Evolutionary conservation across 495 filamentous ascomycete species (phyloP).

Genomic region (Daldinia vernicosa): DNA sequence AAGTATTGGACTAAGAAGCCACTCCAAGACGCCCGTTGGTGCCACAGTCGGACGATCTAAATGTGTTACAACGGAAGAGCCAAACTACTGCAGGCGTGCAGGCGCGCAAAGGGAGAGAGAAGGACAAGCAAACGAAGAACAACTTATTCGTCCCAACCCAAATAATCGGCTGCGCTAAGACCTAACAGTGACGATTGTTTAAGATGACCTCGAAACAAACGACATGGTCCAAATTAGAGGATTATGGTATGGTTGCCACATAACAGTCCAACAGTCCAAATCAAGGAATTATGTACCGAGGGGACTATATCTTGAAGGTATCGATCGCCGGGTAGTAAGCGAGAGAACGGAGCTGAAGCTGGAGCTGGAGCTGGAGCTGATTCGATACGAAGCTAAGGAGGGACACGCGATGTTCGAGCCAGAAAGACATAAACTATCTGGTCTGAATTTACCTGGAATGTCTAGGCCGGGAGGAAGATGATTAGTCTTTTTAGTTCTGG

Average conservation of each 20-base stretch:
- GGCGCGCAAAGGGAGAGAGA: constrained; percentile 16
- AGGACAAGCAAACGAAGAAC: constrained; percentile 2
- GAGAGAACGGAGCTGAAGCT: too few relatives aligned
- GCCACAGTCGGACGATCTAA: constrained; percentile 26
- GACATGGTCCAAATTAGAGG: constrained; percentile 28
- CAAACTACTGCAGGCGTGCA: constrained; percentile 23
- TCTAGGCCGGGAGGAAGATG: constrained; percentile 19
- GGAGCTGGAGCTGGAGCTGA: constrained; percentile 15
- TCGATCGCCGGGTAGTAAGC: constrained; percentile 27
- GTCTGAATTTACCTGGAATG: constrained; percentile 5
- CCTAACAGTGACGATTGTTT: constrained; percentile 11
- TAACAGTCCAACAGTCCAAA: constrained; percentile 26
- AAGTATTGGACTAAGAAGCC: constrained; percentile 32
- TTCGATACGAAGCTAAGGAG: constrained; percentile 10
- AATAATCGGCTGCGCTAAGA: constrained; percentile 24
- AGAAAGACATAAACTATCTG: constrained; percentile 7
- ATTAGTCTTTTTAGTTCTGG: constrained; percentile 25
- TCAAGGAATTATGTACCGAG: constrained; percentile 23
- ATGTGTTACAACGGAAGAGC: constrained; percentile 40
- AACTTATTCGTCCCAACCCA: neutral
- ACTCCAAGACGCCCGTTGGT: constrained; percentile 38
- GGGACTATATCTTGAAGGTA: constrained; percentile 19
- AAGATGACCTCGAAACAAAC: constrained; percentile 31
- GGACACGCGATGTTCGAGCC: constrained; percentile 33
- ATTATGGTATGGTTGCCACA: constrained; percentile 31